Percentiles rank a stretch among this genome's conserved stretches.
These are phyloP conservation scores for Chrysosphaeria jannelii DNA, from an alignment of 2,329 filamentous ascomycete species.

Conservation along the genomic window DNA sequence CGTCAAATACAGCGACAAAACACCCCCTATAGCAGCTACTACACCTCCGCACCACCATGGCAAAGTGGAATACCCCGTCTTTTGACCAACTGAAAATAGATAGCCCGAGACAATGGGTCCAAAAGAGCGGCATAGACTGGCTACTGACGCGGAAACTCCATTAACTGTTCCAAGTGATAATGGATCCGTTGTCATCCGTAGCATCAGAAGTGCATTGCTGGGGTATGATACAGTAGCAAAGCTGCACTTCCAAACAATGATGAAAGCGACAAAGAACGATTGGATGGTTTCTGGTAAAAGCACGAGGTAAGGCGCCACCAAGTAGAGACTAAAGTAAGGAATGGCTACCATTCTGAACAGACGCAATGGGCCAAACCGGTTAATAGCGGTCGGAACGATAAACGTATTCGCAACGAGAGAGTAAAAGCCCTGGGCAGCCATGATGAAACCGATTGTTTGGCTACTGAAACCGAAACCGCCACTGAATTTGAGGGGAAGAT, in stretches of 20 bases:
- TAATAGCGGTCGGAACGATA: constrained; percentile 51
- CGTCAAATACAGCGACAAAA: constrained; percentile 46
- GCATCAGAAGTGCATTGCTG: constrained; percentile 62
- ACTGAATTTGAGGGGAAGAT: constrained; percentile 63
- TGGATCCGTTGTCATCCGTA: constrained; percentile 62
- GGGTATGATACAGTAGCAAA: constrained; percentile 80
- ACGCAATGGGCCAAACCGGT: constrained; percentile 44
- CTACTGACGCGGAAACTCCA: constrained; percentile 69
- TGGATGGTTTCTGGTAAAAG: constrained; percentile 44
- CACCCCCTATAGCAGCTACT: constrained; percentile 43
- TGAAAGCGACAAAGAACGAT: constrained; percentile 42
- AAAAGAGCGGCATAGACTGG: constrained; percentile 64
- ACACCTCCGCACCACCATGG: constrained; percentile 79
- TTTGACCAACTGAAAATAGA: constrained; percentile 53
- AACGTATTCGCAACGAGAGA: constrained; percentile 67
- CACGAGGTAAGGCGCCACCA: constrained; percentile 67
- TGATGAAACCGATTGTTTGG: constrained; percentile 60
- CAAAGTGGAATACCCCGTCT: constrained; percentile 56
- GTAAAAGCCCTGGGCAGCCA: constrained; percentile 68
- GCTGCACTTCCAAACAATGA: constrained; percentile 77
- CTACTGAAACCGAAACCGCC: constrained; percentile 65
- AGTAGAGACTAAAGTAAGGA: constrained; percentile 64
- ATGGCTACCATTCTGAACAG: constrained; percentile 60
- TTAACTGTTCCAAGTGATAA: constrained; percentile 77
- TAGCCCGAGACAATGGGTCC: constrained; percentile 70